A percentile compares a stretch with the other conserved stretches of the same genome.
These are phyloP conservation scores for Triticum urartu DNA, from an alignment of 176 grass and related monocot genomes.

Conservation along the genomic window DNA sequence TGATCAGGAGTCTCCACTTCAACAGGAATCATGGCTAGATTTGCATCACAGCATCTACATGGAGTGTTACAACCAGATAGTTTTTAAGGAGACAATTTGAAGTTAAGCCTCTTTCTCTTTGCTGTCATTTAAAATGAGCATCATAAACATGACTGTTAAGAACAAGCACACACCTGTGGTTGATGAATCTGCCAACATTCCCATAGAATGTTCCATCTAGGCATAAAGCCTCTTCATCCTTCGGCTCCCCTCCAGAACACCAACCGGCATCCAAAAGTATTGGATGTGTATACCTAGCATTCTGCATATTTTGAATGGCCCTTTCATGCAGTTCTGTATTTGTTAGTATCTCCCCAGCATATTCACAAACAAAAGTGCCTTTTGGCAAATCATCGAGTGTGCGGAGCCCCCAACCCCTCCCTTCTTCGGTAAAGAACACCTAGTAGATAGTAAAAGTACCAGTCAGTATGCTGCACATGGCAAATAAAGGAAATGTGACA, in stretches of 20 bases:
- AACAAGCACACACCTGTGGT: conserved; percentile 53
- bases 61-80: not conserved
- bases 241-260: conserved; percentile 37
- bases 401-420: conserved; percentile 62
- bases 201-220: conserved; percentile 74
- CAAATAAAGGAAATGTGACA: conserved; percentile 13
- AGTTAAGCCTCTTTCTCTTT: not conserved
- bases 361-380: conserved; percentile 72
- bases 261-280: conserved; percentile 69
- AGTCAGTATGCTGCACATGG: not conserved
- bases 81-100: too few relatives aligned
- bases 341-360: conserved; percentile 70
- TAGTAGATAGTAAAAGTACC: conserved; percentile 26
- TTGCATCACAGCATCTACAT: conserved; percentile 67
- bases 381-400: conserved; percentile 61
- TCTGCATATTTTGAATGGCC: conserved; percentile 23
- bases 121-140: not conserved
- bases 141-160: not conserved
- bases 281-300: conserved; percentile 40
- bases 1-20: conserved; percentile 74
- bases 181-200: conserved; percentile 63
- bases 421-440: conserved; percentile 60
- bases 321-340: conserved; percentile 56
- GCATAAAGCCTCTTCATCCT: conserved; percentile 58
- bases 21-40: conserved; percentile 59